Conservation (phyloP, 306 rosid genomes). For the Pyrus pyrifolia region DNA sequence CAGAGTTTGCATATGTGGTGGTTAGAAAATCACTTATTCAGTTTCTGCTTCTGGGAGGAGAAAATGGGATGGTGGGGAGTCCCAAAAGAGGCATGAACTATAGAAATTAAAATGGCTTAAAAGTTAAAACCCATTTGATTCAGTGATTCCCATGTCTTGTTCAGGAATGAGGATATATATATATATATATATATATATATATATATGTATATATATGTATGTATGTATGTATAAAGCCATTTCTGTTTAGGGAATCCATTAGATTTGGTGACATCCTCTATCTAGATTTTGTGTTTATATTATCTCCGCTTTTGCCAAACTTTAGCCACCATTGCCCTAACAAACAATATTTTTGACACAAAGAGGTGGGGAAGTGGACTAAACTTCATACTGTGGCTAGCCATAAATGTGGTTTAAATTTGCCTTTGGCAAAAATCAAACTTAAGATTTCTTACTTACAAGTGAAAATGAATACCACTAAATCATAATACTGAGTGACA, state of each 20-base stretch:
- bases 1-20: background rate
- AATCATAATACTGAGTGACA: too few relatives aligned
- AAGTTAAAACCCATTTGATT: background rate
- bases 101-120: background rate
- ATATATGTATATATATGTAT: background rate
- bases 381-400: too few relatives aligned
- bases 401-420: too few relatives aligned
- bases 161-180: background rate
- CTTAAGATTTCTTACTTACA: too few relatives aligned
- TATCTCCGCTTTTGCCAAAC: background rate
- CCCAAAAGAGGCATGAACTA: constrained; percentile 1
- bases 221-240: background rate
- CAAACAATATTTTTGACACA: background rate
- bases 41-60: background rate
- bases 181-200: background rate
- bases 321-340: background rate
- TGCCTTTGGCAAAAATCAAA: too few relatives aligned
- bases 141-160: constrained; percentile 3
- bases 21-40: background rate
- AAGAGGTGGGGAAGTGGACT: too few relatives aligned
- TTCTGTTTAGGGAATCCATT: too few relatives aligned
- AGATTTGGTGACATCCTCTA: background rate
- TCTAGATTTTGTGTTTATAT: constrained; percentile 1
- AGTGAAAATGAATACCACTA: too few relatives aligned
- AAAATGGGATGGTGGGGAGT: background rate